Evolutionary conservation across 352 stramenopile genomes (phyloP), one percentile per base, ranked within the genome.

Genomic region (Globisporangium canariense): DNA sequence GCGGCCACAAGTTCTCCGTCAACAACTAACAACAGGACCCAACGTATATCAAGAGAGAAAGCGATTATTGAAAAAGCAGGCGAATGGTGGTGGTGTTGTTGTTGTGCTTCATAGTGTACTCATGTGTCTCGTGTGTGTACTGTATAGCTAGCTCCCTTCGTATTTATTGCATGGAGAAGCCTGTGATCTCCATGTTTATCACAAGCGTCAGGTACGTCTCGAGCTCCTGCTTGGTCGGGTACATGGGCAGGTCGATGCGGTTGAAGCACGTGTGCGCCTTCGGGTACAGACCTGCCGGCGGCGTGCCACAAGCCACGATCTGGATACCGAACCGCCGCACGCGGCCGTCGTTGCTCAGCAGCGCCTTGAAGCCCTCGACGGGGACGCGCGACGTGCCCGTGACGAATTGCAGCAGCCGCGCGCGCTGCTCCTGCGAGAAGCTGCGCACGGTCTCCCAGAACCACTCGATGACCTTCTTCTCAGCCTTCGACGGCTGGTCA

Each of bases 101-200:
- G 40, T 46, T 46, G 32, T 25, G n/a, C 9, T 46, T 25, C 32
- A 45, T 58, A 58, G 10, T 46, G 52, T 58, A 58, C 52, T 58
- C 32, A 30, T 55, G 41, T 20, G 13, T 47, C 41, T 36, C 32
- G 32, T 34, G 30, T 38, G 20, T 58, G 25, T 36, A 32, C 28
- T 55, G 32, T 64, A 76, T 76, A 73, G 70, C 62, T 73, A 71
- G 70, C 60, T 73, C 1, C 8, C 18, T 53, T 73, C 93, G 43
- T 22, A 13, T 46, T 6, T 49, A 99, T 63, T 99, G 94, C 78
- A 98, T 98, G 58, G 93, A 93, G 69, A 99, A 99, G 40, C 95
- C 95, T 16, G 95, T 98, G 68, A 96, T 90, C 74, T 98, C 94
- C 95, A 99, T 99, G 60, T 98, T 98, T 66, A 99, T 99, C 11